Evolutionary conservation across 345 rosid genomes (phyloP).

Genomic region (Aquilaria malaccensis): DNA sequence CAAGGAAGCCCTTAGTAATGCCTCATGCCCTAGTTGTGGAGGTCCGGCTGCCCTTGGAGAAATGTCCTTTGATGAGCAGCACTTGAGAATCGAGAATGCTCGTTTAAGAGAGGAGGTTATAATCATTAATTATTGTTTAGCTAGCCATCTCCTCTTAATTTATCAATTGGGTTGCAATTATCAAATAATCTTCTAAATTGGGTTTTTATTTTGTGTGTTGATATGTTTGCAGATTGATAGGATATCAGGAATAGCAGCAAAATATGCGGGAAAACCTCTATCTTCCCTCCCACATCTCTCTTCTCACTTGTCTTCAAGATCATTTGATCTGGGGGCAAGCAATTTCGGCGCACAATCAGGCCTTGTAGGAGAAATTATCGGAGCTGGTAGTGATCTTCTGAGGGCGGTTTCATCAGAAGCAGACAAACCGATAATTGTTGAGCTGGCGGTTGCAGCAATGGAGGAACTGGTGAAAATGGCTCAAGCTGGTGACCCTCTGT

Average conservation of each 20-base stretch:
- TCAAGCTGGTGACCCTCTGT: constrained; percentile 67
- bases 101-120: constrained; percentile 85
- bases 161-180: background rate
- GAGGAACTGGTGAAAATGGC: constrained; percentile 90
- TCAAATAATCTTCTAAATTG: background rate
- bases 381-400: constrained; percentile 36
- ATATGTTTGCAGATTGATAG: constrained; percentile 53
- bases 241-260: constrained; percentile 77
- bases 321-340: constrained; percentile 44
- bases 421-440: constrained; percentile 84
- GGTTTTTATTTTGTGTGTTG: background rate
- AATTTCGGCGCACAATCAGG: constrained; percentile 51
- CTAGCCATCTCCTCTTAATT: background rate
- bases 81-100: constrained; percentile 79
- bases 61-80: constrained; percentile 98
- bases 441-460: constrained; percentile 94
- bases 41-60: constrained; percentile 84
- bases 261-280: constrained; percentile 71
- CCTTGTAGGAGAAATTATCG: constrained; percentile 70
- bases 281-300: constrained; percentile 42
- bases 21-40: constrained; percentile 89
- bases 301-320: constrained; percentile 40
- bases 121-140: background rate
- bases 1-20: constrained; percentile 65
- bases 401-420: constrained; percentile 54